Evolutionary conservation across 2,329 filamentous ascomycete genomes (phyloP), one percentile per base, ranked within the genome.

Genomic region (Monilinia polystroma): DNA sequence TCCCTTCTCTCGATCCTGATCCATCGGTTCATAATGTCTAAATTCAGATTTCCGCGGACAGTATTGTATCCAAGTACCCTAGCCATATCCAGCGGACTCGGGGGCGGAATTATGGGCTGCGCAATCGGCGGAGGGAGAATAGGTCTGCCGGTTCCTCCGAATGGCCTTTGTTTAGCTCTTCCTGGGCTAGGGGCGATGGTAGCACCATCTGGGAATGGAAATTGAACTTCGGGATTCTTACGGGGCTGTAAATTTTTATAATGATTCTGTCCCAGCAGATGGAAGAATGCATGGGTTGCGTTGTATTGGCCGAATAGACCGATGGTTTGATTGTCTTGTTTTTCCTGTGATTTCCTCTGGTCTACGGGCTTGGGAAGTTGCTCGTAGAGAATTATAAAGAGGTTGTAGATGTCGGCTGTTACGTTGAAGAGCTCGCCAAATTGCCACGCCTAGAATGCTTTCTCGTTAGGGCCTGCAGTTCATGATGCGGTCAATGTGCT

Each of bases 331-430:
- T 56, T 1, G 23, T 56, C 32, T 41, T 56, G 32, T 18, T 12
- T 32, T n/a, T 16, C 38, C 41, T 56, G 32, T 14, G n/a, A 14
- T 12, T 11, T 23, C 2, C 11, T 16, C 23, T 56, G 8, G 20
- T 38, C 11, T 12, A 2, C 16, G 0, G 12, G 53, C 6, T 5
- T 7, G 5, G 6, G 2, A 8, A 35, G 32, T 26, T 18, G 14
- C 8, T 62, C 58, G 58, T 51, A 52, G 2, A 62, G 58, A 4
- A 51, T 32, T 26, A 62, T 23, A 8, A 62, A 62, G 8, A 62
- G 58, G 3, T 62, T 52, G 45, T 26, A 62, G 32, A 62, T 62
- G 35, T 62, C 58, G 14, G 58, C 58, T 26, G 58, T 62, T 11
- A 62, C 32, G 8, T 26, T 62, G 45, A 62, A 51, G 10, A 62